A percentile compares a stretch with the other conserved stretches of the same genome.
Conservation (phyloP, 83 land plant genomes). For the Picea engelmannii region DNA sequence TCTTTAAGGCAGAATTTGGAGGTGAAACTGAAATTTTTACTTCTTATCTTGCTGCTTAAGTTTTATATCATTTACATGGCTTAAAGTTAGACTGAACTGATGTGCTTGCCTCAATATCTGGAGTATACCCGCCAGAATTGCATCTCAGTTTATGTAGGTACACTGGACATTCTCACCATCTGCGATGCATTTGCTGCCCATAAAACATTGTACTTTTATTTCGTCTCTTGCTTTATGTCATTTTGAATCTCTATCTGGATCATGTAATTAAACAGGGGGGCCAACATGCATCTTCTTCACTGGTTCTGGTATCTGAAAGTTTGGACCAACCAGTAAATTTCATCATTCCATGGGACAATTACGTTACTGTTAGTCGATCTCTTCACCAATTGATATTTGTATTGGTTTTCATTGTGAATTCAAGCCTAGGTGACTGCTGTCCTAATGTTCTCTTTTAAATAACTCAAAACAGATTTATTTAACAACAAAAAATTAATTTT, state of each 20-base stretch:
- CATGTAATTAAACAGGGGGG: constrained; percentile 25
- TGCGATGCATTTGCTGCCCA: not conserved
- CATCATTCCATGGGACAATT: constrained; percentile 50
- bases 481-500: too few species aligned
- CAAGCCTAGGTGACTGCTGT: too few species aligned
- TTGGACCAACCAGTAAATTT: constrained; percentile 80
- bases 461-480: too few species aligned
- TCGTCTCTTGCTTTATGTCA: not conserved
- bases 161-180: not conserved
- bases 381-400: constrained; percentile 44
- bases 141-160: not conserved
- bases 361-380: constrained; percentile 24
- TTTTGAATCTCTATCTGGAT: not conserved
- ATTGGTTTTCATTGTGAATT: constrained; percentile 23
- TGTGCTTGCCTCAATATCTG: not conserved
- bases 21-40: too few species aligned
- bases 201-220: not conserved
- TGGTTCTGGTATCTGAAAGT: constrained; percentile 75
- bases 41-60: too few species aligned
- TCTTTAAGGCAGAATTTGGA: too few species aligned
- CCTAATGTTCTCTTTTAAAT: too few species aligned
- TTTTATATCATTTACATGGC: not conserved
- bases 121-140: not conserved
- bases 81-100: too few species aligned
- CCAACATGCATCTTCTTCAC: constrained; percentile 66